These are phyloP conservation scores for Exophiala sp. DNA, from an alignment of 2,329 filamentous ascomycete genomes.

Conservation along the genomic window DNA sequence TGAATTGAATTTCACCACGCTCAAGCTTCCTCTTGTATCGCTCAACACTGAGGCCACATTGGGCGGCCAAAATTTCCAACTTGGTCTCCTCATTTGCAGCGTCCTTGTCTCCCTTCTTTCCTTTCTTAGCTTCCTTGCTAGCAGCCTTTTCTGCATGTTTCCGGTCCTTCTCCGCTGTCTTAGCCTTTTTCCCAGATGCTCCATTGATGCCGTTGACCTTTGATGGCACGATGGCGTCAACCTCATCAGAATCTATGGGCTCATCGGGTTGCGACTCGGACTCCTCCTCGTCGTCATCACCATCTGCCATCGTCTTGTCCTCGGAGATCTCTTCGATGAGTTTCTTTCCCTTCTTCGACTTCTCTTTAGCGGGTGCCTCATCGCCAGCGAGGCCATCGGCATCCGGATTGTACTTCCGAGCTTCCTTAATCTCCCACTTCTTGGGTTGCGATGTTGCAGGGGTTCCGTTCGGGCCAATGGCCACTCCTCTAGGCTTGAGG, in stretches of 20 bases:
- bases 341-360: slow-evolving; percentile 44
- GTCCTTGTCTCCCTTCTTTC: slow-evolving; percentile 36
- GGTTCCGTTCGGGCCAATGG: slow-evolving; percentile 71
- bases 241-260: slow-evolving; percentile 42
- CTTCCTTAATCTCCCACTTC: slow-evolving; percentile 87
- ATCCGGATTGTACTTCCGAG: slow-evolving; percentile 89
- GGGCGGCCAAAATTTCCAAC: slow-evolving; percentile 59
- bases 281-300: slow-evolving; percentile 39
- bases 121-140: slow-evolving; percentile 33
- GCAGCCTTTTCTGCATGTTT: slow-evolving; percentile 31
- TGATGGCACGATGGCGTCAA: slow-evolving; percentile 27
- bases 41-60: slow-evolving; percentile 66
- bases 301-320: slow-evolving; percentile 39
- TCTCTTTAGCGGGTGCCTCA: slow-evolving; percentile 53
- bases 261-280: slow-evolving; percentile 42
- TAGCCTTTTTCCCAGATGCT: slow-evolving; percentile 21
- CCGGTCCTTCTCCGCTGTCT: slow-evolving; percentile 41
- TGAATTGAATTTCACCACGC: slow-evolving; percentile 68
- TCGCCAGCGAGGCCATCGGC: slow-evolving; percentile 78
- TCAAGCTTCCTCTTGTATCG: slow-evolving; percentile 78
- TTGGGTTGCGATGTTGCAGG: slow-evolving; percentile 57
- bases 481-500: slow-evolving; percentile 69
- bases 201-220: slow-evolving; percentile 28
- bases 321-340: slow-evolving; percentile 42
- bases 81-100: slow-evolving; percentile 41